A percentile compares a stretch with the other conserved stretches of the same genome.
phyloP scores from a whole-genome alignment of 129 eudicot genomes.

The Rutidosis leptorrhynchoides region DNA sequence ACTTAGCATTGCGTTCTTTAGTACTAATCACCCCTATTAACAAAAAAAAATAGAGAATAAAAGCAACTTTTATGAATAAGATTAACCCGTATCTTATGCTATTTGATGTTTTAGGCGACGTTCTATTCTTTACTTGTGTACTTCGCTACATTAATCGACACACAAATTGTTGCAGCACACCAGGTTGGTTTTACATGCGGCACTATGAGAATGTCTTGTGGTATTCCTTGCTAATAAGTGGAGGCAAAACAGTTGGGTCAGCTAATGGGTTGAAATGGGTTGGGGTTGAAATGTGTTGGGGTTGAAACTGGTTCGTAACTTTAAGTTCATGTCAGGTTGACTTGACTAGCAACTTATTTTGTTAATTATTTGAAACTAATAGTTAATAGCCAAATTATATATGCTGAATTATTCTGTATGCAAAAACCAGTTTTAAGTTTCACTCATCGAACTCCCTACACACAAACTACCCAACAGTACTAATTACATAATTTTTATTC shows the following conservation, averaged over 20 bases:
- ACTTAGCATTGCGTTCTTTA: neutral
- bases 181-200: constrained; percentile 51
- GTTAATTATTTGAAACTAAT: no score
- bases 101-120: constrained; percentile 48
- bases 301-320: no score
- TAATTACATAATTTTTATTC: no score
- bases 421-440: no score
- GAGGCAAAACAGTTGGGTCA: neutral
- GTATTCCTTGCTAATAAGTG: constrained; percentile 4
- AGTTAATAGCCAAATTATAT: no score
- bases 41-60: neutral
- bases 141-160: constrained; percentile 86
- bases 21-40: no score
- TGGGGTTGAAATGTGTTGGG: neutral
- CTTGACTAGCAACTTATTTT: no score
- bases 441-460: no score
- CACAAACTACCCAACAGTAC: no score
- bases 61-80: neutral
- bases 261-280: neutral
- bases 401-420: no score
- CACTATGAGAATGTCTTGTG: neutral
- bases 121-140: constrained; percentile 84
- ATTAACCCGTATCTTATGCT: constrained; percentile 15
- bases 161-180: constrained; percentile 83
- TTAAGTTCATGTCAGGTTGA: no score